Base-by-base conservation (phyloP, 306 rosid genomes). In the Notholithocarpus densiflorus region DNA sequence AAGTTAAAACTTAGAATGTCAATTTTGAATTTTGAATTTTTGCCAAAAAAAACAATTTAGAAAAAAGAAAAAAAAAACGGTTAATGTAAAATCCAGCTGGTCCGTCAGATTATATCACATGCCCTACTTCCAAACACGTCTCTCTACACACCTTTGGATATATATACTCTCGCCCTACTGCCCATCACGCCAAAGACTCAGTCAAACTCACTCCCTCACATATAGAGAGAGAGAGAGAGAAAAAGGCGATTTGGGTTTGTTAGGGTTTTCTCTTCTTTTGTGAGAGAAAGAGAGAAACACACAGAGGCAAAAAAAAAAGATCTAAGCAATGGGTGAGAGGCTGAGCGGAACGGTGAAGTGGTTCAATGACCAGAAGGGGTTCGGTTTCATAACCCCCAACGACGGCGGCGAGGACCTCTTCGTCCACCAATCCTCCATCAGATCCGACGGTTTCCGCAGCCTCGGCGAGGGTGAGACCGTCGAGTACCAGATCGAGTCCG, bases 351-450 rank as follows among this genome's bases (percentile, higher is more conserved):
- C 86, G 34, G 98, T 94, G 76, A 94, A 94, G 79, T 94, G 98
- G 98, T 94, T 94, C 90, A 92, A 87, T 17, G 98, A 94, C 75
- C 83, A 75, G 79, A 94, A 94, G 87, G 98, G 97, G 1, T 94
- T 80, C 51, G 97, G 98, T 1, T 94, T 94, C 91, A 94, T 94
- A 12, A 90, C 97, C 79, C 98, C 98, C 0, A 78, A 82, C 48
- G 86, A 92, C 48, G 98, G 97, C 4, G 80, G 90, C 23, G 97
- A 89, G 0, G 98, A 94, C 11, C 88, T 94, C 29, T 92, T 94
- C 18, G 98, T 94, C 8, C 98, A 94, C 51, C 97, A 94, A 56
- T 90, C 96, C 9, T 88, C 93, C 56, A 89, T 94, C 78, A 84
- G 88, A 69, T 68, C 98, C 60, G 93, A 94, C 0, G 98, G 98